These are phyloP conservation scores for Vaccinium darrowii DNA, from an alignment of 148 eudicot genomes.

Conservation along the genomic window DNA sequence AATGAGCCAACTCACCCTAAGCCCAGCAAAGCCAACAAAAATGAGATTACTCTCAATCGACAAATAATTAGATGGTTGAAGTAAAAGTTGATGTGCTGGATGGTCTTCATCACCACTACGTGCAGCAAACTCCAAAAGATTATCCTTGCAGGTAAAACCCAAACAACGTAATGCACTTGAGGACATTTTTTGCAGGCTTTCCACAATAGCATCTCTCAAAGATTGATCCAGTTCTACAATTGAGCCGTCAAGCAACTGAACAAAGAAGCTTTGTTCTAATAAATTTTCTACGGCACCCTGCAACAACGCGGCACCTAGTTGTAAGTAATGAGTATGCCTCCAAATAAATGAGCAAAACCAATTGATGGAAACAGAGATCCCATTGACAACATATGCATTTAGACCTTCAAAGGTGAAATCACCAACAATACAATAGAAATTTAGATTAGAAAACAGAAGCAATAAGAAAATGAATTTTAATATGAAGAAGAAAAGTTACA, in stretches of 20 bases:
- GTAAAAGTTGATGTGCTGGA: constrained; percentile 27
- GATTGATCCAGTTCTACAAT: constrained; percentile 28
- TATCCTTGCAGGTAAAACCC: constrained; percentile 30
- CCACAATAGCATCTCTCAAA: too few species aligned
- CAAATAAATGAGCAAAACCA: neutral
- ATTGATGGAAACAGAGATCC: neutral
- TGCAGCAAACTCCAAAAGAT: constrained; percentile 24
- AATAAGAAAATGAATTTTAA: neutral
- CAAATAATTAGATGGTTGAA: constrained; percentile 25
- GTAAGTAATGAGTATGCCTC: neutral
- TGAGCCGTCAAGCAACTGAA: constrained; percentile 33
- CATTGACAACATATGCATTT: neutral
- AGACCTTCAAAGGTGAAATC: neutral
- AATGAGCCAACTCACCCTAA: constrained; percentile 26
- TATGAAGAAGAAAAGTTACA: neutral
- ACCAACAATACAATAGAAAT: neutral
- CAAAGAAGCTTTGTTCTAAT: constrained; percentile 26
- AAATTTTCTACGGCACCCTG: constrained; percentile 35
- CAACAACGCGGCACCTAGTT: neutral
- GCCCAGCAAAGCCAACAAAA: constrained; percentile 32
- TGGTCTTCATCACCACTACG: constrained; percentile 29
- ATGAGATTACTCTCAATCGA: constrained; percentile 29
- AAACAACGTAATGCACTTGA: too few species aligned
- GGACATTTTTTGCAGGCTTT: too few species aligned
- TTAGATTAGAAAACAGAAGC: neutral